Base-by-base conservation (phyloP, 345 rosid species). In the Euphorbia peplus region DNA sequence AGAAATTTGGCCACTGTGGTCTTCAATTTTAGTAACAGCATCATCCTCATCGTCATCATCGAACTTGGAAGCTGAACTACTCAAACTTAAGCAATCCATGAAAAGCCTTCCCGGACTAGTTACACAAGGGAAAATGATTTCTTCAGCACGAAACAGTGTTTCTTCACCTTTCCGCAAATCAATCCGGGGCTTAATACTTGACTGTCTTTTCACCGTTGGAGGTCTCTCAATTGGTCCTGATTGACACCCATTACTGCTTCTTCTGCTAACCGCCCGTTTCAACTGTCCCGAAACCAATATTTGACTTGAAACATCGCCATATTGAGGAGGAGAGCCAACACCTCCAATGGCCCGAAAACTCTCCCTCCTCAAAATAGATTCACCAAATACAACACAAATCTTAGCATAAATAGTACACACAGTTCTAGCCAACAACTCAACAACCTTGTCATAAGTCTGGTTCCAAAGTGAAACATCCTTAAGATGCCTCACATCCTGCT, bases 381-480 rank as follows among this genome's bases (percentile, higher is more conserved):
- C 86, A 25, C 90, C 96, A 28, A 91, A 91, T 32, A 80, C 96
- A 54, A 56, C 70, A 52, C 82, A 85, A 73, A 93, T 85, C 77
- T 87, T 88, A 10, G 90, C 91, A 37, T 83, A 93, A 63, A 93
- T 81, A 0, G 99, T 93, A 63, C 97, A 93, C 9, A 88, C 89
- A 0, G 96, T 93, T 78, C 99, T 85, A 0, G 88, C 97, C 75
- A 93, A 66, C 85, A 93, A 70, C 83, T 91, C 97, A 13, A 93
- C 96, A 26, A 85, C 90, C 76, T 93, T 93, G 79, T 93, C 99
- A 73, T 74, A 88, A 15, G 90, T 89, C 73, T 91, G 95, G 56
- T 77, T 91, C 99, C 99, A 93, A 39, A 93, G 83, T 0, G 98
- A 91, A 75, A 88, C 80, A 64, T 93, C 97, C 83, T 84, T 85